Conservation (phyloP, 306 rosid genomes). For the Begonia peltatifolia region DNA sequence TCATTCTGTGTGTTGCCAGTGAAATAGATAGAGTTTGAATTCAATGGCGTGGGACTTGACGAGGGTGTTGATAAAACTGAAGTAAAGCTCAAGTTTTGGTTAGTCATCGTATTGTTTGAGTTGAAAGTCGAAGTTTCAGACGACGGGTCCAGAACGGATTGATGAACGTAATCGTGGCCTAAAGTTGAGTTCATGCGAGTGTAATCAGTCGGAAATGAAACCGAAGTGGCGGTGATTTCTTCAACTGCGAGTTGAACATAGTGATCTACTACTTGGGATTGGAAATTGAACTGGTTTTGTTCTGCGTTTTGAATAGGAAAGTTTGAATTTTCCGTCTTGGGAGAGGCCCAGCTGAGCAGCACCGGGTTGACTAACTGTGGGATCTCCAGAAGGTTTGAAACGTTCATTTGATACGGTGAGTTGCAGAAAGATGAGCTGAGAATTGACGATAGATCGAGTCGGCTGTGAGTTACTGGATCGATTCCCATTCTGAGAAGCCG, state of each 20-base stretch:
- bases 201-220: no score
- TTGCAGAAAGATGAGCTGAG: constrained; percentile 39
- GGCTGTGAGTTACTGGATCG: constrained; percentile 77
- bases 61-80: constrained; percentile 64
- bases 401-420: constrained; percentile 33
- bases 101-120: constrained; percentile 21
- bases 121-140: constrained; percentile 25
- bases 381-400: constrained; percentile 30
- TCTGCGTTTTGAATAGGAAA: constrained; percentile 16
- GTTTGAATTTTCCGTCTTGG: constrained; percentile 15
- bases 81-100: constrained; percentile 24
- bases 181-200: no score
- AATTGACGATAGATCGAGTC: constrained; percentile 67
- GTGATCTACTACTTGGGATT: no score
- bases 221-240: no score
- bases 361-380: constrained; percentile 44
- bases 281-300: background rate
- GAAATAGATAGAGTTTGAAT: constrained; percentile 49
- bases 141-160: constrained; percentile 14
- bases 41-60: constrained; percentile 51
- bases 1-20: constrained; percentile 57
- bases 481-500: constrained; percentile 90
- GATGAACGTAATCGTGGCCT: no score
- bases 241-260: no score
- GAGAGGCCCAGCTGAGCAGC: constrained; percentile 53